Conservation (phyloP, 2,329 filamentous ascomycete species). For the Fusarium annulatum region DNA sequence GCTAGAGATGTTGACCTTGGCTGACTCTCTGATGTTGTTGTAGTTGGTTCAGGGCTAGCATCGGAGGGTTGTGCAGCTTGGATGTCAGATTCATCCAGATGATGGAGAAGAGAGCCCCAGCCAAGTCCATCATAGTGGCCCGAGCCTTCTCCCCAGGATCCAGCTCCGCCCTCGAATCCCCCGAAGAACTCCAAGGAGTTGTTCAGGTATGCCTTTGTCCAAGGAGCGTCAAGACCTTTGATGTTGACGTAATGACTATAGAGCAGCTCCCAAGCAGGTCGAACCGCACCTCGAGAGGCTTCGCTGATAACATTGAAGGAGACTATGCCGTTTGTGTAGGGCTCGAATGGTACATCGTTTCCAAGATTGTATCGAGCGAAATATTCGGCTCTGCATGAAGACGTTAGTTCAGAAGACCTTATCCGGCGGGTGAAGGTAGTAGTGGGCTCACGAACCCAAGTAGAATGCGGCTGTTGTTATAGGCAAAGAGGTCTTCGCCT, state of each 20-base stretch:
- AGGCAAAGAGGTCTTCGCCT: conserved; percentile 25
- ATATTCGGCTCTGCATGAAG: conserved; percentile 14
- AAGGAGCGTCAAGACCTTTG: conserved; percentile 25
- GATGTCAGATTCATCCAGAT: neutral
- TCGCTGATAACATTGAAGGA: conserved; percentile 11
- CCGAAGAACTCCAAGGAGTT: neutral
- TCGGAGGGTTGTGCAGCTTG: neutral
- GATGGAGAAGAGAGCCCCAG: neutral
- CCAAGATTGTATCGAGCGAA: conserved; percentile 27
- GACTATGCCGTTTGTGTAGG: conserved; percentile 27
- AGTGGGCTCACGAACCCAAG: conserved; percentile 17
- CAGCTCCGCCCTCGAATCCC: neutral
- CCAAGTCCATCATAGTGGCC: conserved; percentile 5
- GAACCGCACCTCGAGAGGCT: conserved; percentile 7
- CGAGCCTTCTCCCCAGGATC: neutral
- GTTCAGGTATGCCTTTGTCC: conserved; percentile 29
- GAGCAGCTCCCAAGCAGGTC: conserved; percentile 15
- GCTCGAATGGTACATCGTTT: conserved; percentile 29
- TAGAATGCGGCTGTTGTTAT: conserved; percentile 32
- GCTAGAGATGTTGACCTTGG: neutral
- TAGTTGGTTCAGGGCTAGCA: neutral
- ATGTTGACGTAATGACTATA: conserved; percentile 26
- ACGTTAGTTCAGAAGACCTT: neutral
- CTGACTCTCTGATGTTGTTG: neutral
- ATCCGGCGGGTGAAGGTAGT: fast-evolving